Evolutionary conservation across 23 red algal genomes (phyloP).

Genomic region (Pyropia haitanensis): DNA sequence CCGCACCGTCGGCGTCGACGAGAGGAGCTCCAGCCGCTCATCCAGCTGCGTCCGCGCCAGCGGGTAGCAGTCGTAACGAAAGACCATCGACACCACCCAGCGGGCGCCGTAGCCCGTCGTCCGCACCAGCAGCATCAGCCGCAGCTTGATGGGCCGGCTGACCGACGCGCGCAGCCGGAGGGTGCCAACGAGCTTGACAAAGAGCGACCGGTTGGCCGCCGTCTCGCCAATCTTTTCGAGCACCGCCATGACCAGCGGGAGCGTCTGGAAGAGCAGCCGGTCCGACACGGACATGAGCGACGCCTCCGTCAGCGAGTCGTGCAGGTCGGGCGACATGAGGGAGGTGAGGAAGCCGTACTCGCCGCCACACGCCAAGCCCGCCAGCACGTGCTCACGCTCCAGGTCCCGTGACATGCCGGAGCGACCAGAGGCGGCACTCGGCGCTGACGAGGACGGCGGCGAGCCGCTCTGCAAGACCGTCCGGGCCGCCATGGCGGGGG

Average conservation of each 20-base stretch:
- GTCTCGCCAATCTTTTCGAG: slow-evolving; percentile 42
- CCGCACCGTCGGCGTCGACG: too few relatives aligned
- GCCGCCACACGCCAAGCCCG: too few relatives aligned
- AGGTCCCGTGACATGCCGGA: too few relatives aligned
- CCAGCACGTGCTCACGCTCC: too few relatives aligned
- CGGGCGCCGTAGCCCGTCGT: slow-evolving; percentile 35
- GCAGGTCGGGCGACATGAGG: slow-evolving; percentile 40
- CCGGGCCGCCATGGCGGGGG: too few relatives aligned
- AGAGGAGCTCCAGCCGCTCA: too few relatives aligned
- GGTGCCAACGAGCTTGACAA: slow-evolving; percentile 29
- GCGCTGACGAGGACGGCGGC: too few relatives aligned
- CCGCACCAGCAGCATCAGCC: slow-evolving; percentile 32
- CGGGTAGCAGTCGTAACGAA: slow-evolving; percentile 49
- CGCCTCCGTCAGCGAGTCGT: slow-evolving; percentile 34
- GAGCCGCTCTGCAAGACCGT: too few relatives aligned
- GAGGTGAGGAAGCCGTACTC: slow-evolving; percentile 13
- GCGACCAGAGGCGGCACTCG: too few relatives aligned
- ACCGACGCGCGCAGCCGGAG: slow-evolving; percentile 34
- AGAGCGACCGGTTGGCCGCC: slow-evolving; percentile 13
- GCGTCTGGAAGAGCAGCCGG: slow-evolving; percentile 32
- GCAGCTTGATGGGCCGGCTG: slow-evolving; percentile 59
- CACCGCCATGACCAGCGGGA: slow-evolving; percentile 45
- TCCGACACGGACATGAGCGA: slow-evolving; percentile 25
- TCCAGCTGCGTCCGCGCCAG: too few relatives aligned
- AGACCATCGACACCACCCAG: slow-evolving; percentile 41